Evolutionary conservation across 768 basidiomycete genomes (phyloP), one percentile per base, ranked within the genome.

Genomic region (Grammothele lineata): DNA sequence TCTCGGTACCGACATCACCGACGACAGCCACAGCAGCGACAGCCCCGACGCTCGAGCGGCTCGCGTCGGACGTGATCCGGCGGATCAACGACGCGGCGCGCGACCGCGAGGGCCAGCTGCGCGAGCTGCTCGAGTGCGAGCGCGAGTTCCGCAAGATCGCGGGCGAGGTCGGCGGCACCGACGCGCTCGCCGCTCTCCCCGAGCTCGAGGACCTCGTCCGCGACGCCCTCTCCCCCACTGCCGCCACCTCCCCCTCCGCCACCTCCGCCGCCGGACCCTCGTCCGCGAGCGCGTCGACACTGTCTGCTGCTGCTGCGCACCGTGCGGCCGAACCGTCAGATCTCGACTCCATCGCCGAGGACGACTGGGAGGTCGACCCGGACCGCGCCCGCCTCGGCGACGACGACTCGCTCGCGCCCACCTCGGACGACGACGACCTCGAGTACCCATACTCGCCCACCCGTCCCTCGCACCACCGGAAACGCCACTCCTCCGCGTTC

Each of bases 71-170:
- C 54, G 73, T 90, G 51, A 87, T 94, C 56, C 77, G 88, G 30
- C 75, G 77, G 27, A 75, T 92, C 50, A 85, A 91, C 64, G 83
- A 86, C 46, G 77, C 81, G 11, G 77, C 80, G 27, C 79, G 82
- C 38, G 83, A 89, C 57, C 78, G 91, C 47, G 91, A 93, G 62
- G 76, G 73, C 3, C 91, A 93, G 66, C 78, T 90, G 4, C 83
- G 91, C 42, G 87, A 83, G 58, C 66, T 93, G 43, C 68, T 83
- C 27, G 86, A 83, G 53, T 85, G 76, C 60, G 90, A 92, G 58
- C 77, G 88, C 43, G 85, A 92, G 64, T 80, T 93, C 59, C 75
- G 78, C 55, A 80, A 81, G 61, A 86, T 90, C 55, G 79, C 82
- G 1, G 80, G 77, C 4, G 88, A 91, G 63, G 78, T 87, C 15